Conservation (phyloP, 331 rosid genomes). For the Rhamnella rubrinervis region DNA sequence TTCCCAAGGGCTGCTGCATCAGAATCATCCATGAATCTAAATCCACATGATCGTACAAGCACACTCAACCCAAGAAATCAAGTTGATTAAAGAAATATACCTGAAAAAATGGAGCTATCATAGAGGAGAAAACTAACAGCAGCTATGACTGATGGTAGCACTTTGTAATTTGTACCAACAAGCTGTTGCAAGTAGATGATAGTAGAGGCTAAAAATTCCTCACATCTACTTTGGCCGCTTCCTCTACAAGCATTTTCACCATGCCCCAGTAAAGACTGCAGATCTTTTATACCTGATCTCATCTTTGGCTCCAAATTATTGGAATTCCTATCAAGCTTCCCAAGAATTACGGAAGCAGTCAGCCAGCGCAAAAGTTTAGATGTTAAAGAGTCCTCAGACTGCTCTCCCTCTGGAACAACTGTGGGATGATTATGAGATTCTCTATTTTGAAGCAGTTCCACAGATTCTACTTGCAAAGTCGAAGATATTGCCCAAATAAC, state of each 20-base stretch:
- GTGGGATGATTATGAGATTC: slow-evolving; percentile 30
- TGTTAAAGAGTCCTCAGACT: slow-evolving; percentile 40
- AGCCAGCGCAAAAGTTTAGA: slow-evolving; percentile 73
- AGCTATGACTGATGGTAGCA: slow-evolving; percentile 66
- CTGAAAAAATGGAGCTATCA: slow-evolving; percentile 38
- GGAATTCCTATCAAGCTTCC: slow-evolving; percentile 46
- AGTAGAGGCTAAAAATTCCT: slow-evolving; percentile 60
- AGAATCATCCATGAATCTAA: neutral
- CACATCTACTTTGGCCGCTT: slow-evolving; percentile 35
- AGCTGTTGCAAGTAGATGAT: slow-evolving; percentile 68
- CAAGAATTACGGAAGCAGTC: slow-evolving; percentile 64
- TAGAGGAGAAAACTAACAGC: slow-evolving; percentile 71
- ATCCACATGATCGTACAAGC: neutral
- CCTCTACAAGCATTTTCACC: slow-evolving; percentile 32
- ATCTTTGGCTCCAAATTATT: slow-evolving; percentile 30
- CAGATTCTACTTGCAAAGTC: slow-evolving; percentile 53
- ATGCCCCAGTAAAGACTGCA: slow-evolving; percentile 52
- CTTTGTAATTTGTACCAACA: slow-evolving; percentile 37
- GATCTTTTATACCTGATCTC: slow-evolving; percentile 32
- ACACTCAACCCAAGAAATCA: neutral
- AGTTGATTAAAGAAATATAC: slow-evolving; percentile 33
- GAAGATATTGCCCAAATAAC: slow-evolving; percentile 64
- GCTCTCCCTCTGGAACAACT: slow-evolving; percentile 35
- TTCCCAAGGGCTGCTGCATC: neutral
- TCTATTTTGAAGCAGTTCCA: slow-evolving; percentile 27